Percentiles rank a stretch among this genome's conserved stretches.
Conservation (phyloP, 306 rosid species). For the Medicago lupulina region DNA sequence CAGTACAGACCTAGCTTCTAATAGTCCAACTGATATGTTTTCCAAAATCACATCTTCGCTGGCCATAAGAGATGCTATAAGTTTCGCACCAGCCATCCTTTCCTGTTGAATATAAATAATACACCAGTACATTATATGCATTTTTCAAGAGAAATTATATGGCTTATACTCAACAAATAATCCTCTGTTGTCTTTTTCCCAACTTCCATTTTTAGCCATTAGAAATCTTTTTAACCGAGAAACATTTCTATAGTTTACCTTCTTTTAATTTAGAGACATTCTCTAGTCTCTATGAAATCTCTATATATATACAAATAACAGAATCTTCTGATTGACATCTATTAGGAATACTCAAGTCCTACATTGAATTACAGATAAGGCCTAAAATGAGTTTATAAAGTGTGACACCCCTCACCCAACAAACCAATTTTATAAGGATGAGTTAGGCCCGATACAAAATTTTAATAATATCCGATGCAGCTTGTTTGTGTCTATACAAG, state of each 20-base stretch:
- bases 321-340: neutral
- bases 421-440: too few species aligned
- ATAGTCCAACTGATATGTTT: slow-evolving; percentile 62
- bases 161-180: slow-evolving; percentile 4
- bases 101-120: slow-evolving; percentile 60
- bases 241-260: neutral
- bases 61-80: slow-evolving; percentile 87
- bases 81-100: slow-evolving; percentile 83
- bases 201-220: neutral
- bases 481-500: neutral
- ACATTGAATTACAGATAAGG: too few species aligned
- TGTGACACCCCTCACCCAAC: too few species aligned
- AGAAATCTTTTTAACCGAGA: neutral
- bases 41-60: slow-evolving; percentile 80
- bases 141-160: slow-evolving; percentile 17
- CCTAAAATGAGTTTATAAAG: too few species aligned
- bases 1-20: slow-evolving; percentile 77
- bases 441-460: too few species aligned
- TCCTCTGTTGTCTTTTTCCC: neutral
- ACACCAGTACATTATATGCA: slow-evolving; percentile 10
- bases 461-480: neutral
- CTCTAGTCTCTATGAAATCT: neutral
- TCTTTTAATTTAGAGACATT: slow-evolving; percentile 8
- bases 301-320: neutral
- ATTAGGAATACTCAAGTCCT: neutral